phyloP scores from a whole-genome alignment of 2,329 filamentous ascomycete species.

The Stachybotrys chlorohalonatus region DNA sequence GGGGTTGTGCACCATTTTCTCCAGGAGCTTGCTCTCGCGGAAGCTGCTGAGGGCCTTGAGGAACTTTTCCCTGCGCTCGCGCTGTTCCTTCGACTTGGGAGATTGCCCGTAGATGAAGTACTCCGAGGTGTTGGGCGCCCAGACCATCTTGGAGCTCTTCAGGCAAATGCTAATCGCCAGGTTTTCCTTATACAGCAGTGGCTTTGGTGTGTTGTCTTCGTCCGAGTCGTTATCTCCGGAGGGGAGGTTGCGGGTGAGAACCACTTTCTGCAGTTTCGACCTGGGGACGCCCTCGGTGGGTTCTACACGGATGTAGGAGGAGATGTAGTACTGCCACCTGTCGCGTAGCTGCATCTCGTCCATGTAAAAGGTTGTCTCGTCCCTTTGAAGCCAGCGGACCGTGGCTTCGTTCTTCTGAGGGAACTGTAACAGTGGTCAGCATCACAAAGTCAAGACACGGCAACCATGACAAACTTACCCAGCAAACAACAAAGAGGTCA shows the following conservation, averaged over 20 bases:
- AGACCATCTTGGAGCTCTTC: conserved; percentile 72
- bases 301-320: conserved; percentile 80
- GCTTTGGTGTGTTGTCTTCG: conserved; percentile 52
- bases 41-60: conserved; percentile 49
- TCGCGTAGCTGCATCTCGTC: conserved; percentile 79
- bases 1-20: conserved; percentile 77
- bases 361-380: conserved; percentile 72
- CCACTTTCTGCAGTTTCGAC: conserved; percentile 55
- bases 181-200: conserved; percentile 55
- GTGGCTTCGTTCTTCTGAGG: conserved; percentile 60
- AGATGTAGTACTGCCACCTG: conserved; percentile 92
- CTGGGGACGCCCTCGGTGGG: conserved; percentile 72
- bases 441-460: background rate
- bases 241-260: conserved; percentile 64
- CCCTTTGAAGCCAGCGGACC: conserved; percentile 60
- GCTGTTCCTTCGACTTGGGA: conserved; percentile 59
- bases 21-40: conserved; percentile 60
- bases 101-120: conserved; percentile 64
- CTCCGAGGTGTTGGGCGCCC: conserved; percentile 60
- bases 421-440: conserved; percentile 41
- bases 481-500: conserved; percentile 83
- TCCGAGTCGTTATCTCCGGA: conserved; percentile 52
- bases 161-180: conserved; percentile 66
- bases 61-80: conserved; percentile 35
- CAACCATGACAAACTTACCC: conserved; percentile 52